phyloP scores from a whole-genome alignment of 176 grass and related monocot genomes.

The Rhipidocladum racemiflorum region DNA sequence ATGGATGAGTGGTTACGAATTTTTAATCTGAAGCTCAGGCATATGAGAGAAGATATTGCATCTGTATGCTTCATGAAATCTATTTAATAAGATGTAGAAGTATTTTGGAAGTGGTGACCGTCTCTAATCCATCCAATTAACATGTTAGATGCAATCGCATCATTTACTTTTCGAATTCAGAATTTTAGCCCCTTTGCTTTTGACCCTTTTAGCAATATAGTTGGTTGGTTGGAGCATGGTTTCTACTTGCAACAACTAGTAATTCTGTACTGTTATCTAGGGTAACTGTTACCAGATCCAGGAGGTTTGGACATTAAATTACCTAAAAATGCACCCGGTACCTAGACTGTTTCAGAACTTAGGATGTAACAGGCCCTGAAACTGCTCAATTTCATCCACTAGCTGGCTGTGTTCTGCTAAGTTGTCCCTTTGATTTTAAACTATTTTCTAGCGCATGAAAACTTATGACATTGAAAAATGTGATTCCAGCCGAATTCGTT shows the following conservation, averaged over 20 bases:
- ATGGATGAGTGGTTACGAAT: slow-evolving; percentile 97
- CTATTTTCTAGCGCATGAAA: not conserved
- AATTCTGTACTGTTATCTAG: not conserved
- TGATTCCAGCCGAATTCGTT: not conserved
- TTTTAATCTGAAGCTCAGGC: slow-evolving; percentile 94
- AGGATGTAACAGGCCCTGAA: not conserved
- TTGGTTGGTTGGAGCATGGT: not conserved
- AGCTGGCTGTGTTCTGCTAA: not conserved
- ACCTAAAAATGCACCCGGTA: not conserved
- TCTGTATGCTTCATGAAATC: slow-evolving; percentile 56
- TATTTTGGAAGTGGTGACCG: not conserved
- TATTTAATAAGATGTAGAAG: slow-evolving; percentile 13
- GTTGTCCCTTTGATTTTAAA: not conserved
- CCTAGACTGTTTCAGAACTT: not conserved
- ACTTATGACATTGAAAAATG: not conserved
- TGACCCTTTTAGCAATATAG: not conserved
- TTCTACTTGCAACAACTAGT: not conserved
- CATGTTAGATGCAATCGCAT: not conserved
- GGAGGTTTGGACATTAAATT: not conserved
- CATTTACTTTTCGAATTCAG: slow-evolving; percentile 8
- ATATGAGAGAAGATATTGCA: slow-evolving; percentile 99
- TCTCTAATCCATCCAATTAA: not conserved
- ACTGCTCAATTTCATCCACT: not conserved
- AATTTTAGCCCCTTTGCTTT: slow-evolving; percentile 15
- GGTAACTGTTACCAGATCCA: not conserved